Percentiles rank a stretch among this genome's conserved stretches.
phyloP scores from a whole-genome alignment of 1,284 basidiomycete species.

The Entoloma clypeatum region DNA sequence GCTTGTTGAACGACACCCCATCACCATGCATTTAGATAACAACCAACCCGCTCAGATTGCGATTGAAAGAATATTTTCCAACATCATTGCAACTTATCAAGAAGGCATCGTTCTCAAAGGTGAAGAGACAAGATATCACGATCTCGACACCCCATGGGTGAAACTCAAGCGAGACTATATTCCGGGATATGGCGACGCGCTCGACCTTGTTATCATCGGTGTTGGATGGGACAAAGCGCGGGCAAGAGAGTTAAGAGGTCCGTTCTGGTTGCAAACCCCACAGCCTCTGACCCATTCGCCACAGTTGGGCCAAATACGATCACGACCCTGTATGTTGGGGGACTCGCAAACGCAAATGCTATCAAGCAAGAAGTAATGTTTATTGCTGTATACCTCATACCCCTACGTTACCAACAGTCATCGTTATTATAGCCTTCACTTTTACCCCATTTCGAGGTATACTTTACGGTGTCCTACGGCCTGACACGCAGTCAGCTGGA shows the following conservation, averaged over 20 bases:
- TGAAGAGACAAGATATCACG: conserved; percentile 61
- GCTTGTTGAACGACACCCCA: conserved; percentile 49
- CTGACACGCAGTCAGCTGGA: conserved; percentile 63
- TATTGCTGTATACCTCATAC: neutral
- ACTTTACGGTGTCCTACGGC: conserved; percentile 76
- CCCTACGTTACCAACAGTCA: conserved; percentile 1
- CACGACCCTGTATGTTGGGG: conserved; percentile 79
- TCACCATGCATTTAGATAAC: conserved; percentile 21
- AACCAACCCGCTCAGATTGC: conserved; percentile 18
- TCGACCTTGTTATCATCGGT: conserved; percentile 75
- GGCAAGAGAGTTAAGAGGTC: conserved; percentile 72
- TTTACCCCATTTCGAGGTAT: conserved; percentile 63
- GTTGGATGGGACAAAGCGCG: conserved; percentile 78
- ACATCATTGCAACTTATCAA: conserved; percentile 45
- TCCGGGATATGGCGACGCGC: conserved; percentile 70
- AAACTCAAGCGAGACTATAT: conserved; percentile 89
- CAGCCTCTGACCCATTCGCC: neutral
- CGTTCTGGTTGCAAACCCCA: conserved; percentile 1
- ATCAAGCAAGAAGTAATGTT: conserved; percentile 36
- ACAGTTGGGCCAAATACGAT: conserved; percentile 68
- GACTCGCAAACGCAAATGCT: conserved; percentile 41
- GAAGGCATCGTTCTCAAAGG: conserved; percentile 81
- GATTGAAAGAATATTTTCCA: conserved; percentile 49
- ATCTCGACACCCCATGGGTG: conserved; percentile 64
- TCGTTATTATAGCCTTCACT: conserved; percentile 35